These are phyloP conservation scores for Graphium sp. DNA, from an alignment of 2,329 filamentous ascomycete species.

Conservation along the genomic window DNA sequence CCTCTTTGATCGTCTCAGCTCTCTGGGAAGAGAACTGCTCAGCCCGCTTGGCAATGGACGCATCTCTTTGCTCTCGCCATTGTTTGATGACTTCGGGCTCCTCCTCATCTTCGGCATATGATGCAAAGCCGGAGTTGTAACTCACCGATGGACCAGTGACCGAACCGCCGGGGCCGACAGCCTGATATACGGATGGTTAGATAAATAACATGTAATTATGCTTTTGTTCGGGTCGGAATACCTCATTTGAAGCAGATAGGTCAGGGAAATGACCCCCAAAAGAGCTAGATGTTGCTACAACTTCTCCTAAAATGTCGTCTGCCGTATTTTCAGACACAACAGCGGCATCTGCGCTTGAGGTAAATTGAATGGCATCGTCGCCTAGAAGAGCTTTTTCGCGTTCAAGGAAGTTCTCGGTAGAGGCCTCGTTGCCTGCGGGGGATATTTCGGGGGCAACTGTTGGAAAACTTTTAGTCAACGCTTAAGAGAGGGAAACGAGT, in stretches of 20 bases:
- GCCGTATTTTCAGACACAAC: constrained; percentile 37
- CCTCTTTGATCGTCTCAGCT: constrained; percentile 71
- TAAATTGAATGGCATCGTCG: constrained; percentile 85
- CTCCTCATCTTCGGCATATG: constrained; percentile 49
- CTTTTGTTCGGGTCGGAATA: constrained; percentile 16
- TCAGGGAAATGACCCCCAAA: constrained; percentile 91
- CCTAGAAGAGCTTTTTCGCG: constrained; percentile 83
- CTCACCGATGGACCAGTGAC: constrained; percentile 59
- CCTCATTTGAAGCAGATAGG: constrained; percentile 51
- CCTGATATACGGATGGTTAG: constrained; percentile 23
- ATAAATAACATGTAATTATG: background rate
- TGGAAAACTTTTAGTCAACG: background rate
- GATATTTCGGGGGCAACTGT: constrained; percentile 52
- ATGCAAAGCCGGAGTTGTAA: constrained; percentile 45
- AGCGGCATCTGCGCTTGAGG: constrained; percentile 54
- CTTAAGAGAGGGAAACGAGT: constrained; percentile 2
- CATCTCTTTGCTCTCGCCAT: constrained; percentile 84
- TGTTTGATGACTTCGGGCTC: constrained; percentile 79
- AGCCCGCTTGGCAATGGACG: constrained; percentile 66
- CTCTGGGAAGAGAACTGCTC: constrained; percentile 73
- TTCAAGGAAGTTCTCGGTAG: constrained; percentile 71
- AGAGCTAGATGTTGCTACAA: constrained; percentile 27
- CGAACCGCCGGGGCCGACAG: constrained; percentile 56
- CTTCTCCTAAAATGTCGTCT: constrained; percentile 58
- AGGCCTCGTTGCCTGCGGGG: constrained; percentile 37